Evolutionary conservation across 2,329 filamentous ascomycete genomes (phyloP).

Genomic region (Polychaeton citri): DNA sequence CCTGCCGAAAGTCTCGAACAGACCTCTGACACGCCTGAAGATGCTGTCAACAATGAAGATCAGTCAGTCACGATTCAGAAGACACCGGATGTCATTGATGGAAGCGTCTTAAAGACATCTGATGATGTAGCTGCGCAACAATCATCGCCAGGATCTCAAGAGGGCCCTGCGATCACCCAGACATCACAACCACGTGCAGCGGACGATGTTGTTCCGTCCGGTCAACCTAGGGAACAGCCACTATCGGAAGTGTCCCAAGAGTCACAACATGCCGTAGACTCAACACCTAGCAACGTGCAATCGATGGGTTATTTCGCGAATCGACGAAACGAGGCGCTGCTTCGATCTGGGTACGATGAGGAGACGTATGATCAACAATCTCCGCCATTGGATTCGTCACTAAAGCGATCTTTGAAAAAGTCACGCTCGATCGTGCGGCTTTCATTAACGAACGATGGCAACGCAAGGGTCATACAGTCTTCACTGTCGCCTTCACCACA

Average conservation of each 20-base stretch:
- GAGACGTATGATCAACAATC: not conserved
- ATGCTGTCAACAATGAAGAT: not conserved
- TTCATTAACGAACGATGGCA: constrained; percentile 75
- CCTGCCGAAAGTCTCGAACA: not conserved
- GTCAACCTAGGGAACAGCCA: not conserved
- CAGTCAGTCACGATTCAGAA: not conserved
- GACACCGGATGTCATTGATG: too few species aligned
- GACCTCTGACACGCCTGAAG: not conserved
- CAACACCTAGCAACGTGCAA: not conserved
- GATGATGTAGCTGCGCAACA: too few species aligned
- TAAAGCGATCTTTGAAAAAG: constrained; percentile 11
- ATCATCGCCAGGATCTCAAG: too few species aligned
- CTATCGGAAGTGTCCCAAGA: not conserved
- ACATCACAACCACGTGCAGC: too few species aligned
- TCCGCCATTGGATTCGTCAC: not conserved
- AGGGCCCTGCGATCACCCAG: too few species aligned
- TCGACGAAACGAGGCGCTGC: not conserved
- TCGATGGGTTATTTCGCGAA: not conserved
- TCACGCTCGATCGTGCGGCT: constrained; percentile 51
- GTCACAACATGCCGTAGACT: not conserved
- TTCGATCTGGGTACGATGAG: not conserved
- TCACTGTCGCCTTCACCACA: constrained; percentile 57
- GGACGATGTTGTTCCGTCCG: not conserved
- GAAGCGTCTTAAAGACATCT: too few species aligned
- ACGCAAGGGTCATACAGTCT: constrained; percentile 66